Evolutionary conservation across 345 rosid species (phyloP).

Genomic region (Toxicodendron radicans): DNA sequence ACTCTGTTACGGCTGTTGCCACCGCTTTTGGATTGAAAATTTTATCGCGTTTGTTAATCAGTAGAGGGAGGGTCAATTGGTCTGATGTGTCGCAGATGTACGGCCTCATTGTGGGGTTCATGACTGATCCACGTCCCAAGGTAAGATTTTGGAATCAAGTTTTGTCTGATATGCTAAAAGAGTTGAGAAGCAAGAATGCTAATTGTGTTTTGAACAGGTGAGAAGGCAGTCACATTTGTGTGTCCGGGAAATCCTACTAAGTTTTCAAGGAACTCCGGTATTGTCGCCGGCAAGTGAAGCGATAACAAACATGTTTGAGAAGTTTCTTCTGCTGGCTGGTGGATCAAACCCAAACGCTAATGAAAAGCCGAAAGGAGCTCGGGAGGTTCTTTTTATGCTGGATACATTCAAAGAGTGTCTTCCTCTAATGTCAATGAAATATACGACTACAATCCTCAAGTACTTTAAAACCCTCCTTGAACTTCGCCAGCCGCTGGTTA

Average conservation of each 20-base stretch:
- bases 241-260: conserved; percentile 55
- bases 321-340: conserved; percentile 65
- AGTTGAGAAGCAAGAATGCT: neutral
- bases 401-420: conserved; percentile 77
- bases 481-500: conserved; percentile 58
- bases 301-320: conserved; percentile 56
- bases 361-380: conserved; percentile 75
- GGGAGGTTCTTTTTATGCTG: conserved; percentile 65
- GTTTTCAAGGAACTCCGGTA: conserved; percentile 50
- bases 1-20: conserved; percentile 43
- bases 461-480: conserved; percentile 65
- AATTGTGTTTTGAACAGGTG: conserved; percentile 45
- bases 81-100: conserved; percentile 47
- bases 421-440: conserved; percentile 64
- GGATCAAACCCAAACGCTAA: conserved; percentile 48
- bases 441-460: conserved; percentile 50
- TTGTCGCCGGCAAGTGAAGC: conserved; percentile 73
- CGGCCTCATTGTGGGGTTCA: conserved; percentile 40
- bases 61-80: conserved; percentile 49
- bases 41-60: conserved; percentile 46
- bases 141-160: conserved; percentile 27
- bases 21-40: conserved; percentile 63
- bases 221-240: conserved; percentile 68
- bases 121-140: conserved; percentile 62
- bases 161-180: neutral